Evolutionary conservation across 176 grass and related monocot species (phyloP).

Genomic region (Phoenix dactylifera): DNA sequence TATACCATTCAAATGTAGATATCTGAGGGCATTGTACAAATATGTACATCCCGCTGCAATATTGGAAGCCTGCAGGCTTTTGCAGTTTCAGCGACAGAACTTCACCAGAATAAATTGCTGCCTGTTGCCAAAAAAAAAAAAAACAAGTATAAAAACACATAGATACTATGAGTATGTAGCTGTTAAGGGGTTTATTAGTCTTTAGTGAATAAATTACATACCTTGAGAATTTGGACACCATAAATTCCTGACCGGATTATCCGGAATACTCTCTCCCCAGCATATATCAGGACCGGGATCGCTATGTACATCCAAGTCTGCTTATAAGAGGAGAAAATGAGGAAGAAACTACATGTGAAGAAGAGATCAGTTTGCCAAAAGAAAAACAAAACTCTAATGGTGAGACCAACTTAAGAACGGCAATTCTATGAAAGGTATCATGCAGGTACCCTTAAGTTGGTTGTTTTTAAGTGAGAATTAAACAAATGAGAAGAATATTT

Average conservation of each 20-base stretch:
- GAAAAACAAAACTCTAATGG: not conserved
- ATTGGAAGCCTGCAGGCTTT: constrained; percentile 46
- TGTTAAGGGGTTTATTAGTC: too few species aligned
- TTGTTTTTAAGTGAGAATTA: too few species aligned
- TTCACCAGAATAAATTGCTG: constrained; percentile 46
- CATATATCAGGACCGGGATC: constrained; percentile 45
- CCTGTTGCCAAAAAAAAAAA: constrained; percentile 16
- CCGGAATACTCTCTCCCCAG: constrained; percentile 38
- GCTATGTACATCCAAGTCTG: constrained; percentile 74
- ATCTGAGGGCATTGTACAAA: constrained; percentile 55
- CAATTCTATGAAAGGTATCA: too few species aligned
- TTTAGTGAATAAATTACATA: constrained; percentile 5
- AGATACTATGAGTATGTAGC: too few species aligned
- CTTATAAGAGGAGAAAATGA: constrained; percentile 4
- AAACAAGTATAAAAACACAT: not conserved
- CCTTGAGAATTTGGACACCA: constrained; percentile 34
- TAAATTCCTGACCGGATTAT: constrained; percentile 39
- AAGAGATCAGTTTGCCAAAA: not conserved
- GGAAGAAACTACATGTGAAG: too few species aligned
- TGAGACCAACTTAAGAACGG: too few species aligned
- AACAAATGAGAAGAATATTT: too few species aligned
- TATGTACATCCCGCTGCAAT: constrained; percentile 58
- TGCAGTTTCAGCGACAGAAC: constrained; percentile 43
- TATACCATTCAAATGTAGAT: constrained; percentile 58
- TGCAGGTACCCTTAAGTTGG: too few species aligned